A percentile compares a stretch with the other conserved stretches of the same genome.
phyloP scores from a whole-genome alignment of 139 green algal genomes.

The Chlorella sorokiniana region DNA sequence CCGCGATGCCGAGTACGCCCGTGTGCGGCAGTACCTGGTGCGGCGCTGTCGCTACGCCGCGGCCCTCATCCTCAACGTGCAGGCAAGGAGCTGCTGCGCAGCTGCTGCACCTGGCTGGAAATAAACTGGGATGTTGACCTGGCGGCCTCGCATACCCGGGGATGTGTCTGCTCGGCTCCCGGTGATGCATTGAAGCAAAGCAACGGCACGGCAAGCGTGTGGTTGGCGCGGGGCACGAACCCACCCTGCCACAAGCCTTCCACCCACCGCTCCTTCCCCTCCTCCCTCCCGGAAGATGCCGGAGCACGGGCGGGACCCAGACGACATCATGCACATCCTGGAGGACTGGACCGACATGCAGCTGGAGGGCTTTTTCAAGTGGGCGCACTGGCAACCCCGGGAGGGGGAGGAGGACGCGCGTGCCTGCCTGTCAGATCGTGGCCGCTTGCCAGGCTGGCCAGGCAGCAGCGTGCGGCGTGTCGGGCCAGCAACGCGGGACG shows the following conservation, averaged over 20 bases:
- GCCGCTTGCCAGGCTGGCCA: too few species aligned
- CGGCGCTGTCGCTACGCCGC: constrained; percentile 32
- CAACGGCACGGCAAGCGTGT: too few species aligned
- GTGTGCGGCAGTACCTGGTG: constrained; percentile 36
- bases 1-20: constrained; percentile 13
- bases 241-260: too few species aligned
- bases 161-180: too few species aligned
- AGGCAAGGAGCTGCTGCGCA: not conserved
- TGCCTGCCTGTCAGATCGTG: not conserved
- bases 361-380: constrained; percentile 37
- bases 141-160: too few species aligned
- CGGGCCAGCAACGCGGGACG: too few species aligned
- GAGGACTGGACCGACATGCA: constrained; percentile 38
- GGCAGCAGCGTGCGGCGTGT: too few species aligned
- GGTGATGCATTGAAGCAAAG: too few species aligned
- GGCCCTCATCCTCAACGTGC: constrained; percentile 34
- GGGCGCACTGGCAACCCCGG: not conserved
- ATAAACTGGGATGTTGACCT: too few species aligned
- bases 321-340: constrained; percentile 31
- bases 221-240: too few species aligned
- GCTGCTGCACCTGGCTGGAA: not conserved
- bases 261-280: not conserved
- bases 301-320: constrained; percentile 16
- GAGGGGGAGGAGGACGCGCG: too few species aligned
- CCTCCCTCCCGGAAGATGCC: not conserved